Evolutionary conservation across 2,329 filamentous ascomycete genomes (phyloP).

Genomic region (Didymella sp.): DNA sequence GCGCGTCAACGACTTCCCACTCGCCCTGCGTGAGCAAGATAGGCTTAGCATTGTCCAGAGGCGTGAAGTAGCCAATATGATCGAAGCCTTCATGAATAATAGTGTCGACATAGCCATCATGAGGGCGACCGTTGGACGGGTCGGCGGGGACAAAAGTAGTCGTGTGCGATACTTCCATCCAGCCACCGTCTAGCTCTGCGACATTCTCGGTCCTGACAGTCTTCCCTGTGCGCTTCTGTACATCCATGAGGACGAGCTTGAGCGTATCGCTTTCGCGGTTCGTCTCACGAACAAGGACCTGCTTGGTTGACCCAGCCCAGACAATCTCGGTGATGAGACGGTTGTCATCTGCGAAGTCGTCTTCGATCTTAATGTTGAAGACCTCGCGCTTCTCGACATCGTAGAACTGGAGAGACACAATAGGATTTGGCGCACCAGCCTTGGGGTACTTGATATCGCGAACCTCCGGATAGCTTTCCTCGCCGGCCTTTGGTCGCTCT

Average conservation of each 20-base stretch:
- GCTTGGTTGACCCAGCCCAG: constrained; percentile 77
- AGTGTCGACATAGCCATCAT: constrained; percentile 93
- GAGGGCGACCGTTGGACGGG: constrained; percentile 71
- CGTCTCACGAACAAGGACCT: constrained; percentile 87
- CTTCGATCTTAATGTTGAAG: constrained; percentile 79
- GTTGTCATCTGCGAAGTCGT: constrained; percentile 80
- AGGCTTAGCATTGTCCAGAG: constrained; percentile 82
- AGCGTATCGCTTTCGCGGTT: constrained; percentile 94
- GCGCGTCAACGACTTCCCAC: constrained; percentile 90
- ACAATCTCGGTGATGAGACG: constrained; percentile 91
- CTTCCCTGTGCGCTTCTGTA: constrained; percentile 73
- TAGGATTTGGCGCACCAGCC: constrained; percentile 89
- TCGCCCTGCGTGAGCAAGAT: constrained; percentile 83
- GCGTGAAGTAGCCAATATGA: constrained; percentile 91
- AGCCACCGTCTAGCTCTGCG: constrained; percentile 86
- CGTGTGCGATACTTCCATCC: constrained; percentile 92
- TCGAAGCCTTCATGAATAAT: constrained; percentile 86
- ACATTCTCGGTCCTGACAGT: constrained; percentile 82
- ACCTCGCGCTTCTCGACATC: constrained; percentile 78
- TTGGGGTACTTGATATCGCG: constrained; percentile 97
- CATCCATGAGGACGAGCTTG: constrained; percentile 85
- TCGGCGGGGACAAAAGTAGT: constrained; percentile 89
- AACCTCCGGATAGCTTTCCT: constrained; percentile 90
- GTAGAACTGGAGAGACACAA: constrained; percentile 87
- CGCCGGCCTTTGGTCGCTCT: constrained; percentile 67